These are phyloP conservation scores for Colletotrichum zoysiae DNA, from an alignment of 2,329 filamentous ascomycete species.

Conservation along the genomic window DNA sequence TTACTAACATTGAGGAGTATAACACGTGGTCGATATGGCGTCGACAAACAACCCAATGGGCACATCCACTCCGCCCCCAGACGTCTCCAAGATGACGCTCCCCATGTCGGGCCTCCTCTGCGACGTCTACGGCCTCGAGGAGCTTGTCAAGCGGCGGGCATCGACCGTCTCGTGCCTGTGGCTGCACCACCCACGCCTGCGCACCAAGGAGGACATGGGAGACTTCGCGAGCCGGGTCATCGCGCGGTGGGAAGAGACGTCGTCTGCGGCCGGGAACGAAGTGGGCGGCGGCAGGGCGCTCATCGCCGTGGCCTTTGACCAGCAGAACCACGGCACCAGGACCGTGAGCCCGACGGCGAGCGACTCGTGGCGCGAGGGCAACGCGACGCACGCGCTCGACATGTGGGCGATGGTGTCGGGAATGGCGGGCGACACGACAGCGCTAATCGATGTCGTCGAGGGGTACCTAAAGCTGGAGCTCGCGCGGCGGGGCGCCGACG, in stretches of 20 bases:
- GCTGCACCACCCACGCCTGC: constrained; percentile 86
- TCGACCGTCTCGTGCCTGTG: constrained; percentile 82
- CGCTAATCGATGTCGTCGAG: constrained; percentile 82
- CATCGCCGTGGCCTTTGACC: constrained; percentile 88
- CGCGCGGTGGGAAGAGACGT: constrained; percentile 67
- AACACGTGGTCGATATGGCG: constrained; percentile 43
- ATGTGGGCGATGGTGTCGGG: constrained; percentile 86
- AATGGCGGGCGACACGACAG: constrained; percentile 79
- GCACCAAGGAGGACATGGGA: constrained; percentile 79
- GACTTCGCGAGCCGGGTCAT: constrained; percentile 78
- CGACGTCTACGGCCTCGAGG: constrained; percentile 84
- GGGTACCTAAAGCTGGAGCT: constrained; percentile 75
- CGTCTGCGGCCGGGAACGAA: neutral
- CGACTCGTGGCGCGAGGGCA: constrained; percentile 82
- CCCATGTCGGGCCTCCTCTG: constrained; percentile 83
- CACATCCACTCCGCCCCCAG: constrained; percentile 53
- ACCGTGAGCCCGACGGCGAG: constrained; percentile 77
- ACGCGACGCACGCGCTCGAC: constrained; percentile 86
- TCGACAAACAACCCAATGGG: constrained; percentile 43
- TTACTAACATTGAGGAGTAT: neutral
- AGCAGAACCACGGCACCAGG: constrained; percentile 89
- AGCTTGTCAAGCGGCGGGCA: constrained; percentile 65
- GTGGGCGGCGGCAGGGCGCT: constrained; percentile 63
- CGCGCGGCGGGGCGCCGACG: constrained; percentile 45
- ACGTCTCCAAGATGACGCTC: constrained; percentile 74